Base-by-base conservation (phyloP, 2,329 filamentous ascomycete genomes). In the Microdochium nivale region DNA sequence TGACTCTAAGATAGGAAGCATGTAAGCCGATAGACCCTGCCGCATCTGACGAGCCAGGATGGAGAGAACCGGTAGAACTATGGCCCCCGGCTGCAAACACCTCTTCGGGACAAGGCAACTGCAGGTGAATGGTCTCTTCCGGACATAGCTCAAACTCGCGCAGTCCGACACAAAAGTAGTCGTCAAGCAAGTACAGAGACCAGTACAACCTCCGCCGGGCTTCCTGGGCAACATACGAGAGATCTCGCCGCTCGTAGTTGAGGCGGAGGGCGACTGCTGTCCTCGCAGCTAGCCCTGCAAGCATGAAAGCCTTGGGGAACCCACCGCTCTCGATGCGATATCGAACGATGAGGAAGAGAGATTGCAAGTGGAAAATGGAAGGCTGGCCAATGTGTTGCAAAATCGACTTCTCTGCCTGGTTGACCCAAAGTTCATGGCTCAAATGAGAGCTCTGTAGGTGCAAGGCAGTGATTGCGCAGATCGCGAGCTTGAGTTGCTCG, bases 71-170 rank as follows among this genome's bases (percentile, higher is more conserved):
- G 2, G 61, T 64, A n/a, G 52, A 53, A 23, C 54, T 54, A 19
- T 54, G 51, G 14, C 54, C 56, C 14, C 60, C 62, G 1, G 54
- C 55, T 44, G 64, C 63, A 50, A 70, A 70, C 27, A 63, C 56
- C 2, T 60, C 61, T 40, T 70, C 67, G 13, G 62, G 55, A 49
- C 63, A 67, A 8, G 67, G 67, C 33, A 70, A 60, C 50, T 69
- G 63, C 19, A 72, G 62, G 53, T 69, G 64, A 14, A 72, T 67
- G 3, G 62, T 65, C 51, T 71, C 67, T 25, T 67, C 62, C 1
- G 66, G 67, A 50, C 66, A 72, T 16, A 70, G 61, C 54, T 70
- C 68, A 48, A 71, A 72, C 54, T 73, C 70, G 14, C 67, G 61
- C 19, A 72, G 58, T 1, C 70, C 70, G 4, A 70, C 68, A 14